These are phyloP conservation scores for Arachis hypogaea DNA, from an alignment of 306 rosid species.

Conservation along the genomic window DNA sequence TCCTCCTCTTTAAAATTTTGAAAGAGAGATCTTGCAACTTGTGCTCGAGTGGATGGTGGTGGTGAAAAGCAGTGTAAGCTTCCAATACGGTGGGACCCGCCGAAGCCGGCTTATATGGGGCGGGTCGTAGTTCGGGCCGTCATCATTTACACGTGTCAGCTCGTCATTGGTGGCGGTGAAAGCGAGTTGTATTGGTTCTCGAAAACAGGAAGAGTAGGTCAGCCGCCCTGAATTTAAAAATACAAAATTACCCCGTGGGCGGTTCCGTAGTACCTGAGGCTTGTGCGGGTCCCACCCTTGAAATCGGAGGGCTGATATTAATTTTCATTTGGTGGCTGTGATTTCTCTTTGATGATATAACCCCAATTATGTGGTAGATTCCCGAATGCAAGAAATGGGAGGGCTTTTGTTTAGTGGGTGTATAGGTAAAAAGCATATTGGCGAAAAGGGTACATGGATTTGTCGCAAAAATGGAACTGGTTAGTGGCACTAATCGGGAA, in stretches of 20 bases:
- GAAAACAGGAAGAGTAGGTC: constrained; percentile 58
- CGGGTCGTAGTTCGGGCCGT: constrained; percentile 30
- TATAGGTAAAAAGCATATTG: constrained; percentile 5
- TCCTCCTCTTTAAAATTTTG: neutral
- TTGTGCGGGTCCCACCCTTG: neutral
- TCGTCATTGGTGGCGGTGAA: constrained; percentile 4
- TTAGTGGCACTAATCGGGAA: constrained; percentile 32
- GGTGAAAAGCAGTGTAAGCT: constrained; percentile 3
- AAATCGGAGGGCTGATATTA: neutral
- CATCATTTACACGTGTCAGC: constrained; percentile 41
- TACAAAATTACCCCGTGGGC: constrained; percentile 24
- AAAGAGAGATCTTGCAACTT: constrained; percentile 4
- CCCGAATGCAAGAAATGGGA: neutral
- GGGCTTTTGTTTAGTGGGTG: constrained; percentile 19
- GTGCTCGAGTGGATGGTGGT: constrained; percentile 17
- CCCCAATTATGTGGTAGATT: constrained; percentile 25
- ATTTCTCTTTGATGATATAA: neutral
- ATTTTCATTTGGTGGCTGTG: constrained; percentile 6
- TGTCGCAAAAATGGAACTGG: constrained; percentile 20
- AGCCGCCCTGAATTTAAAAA: constrained; percentile 70
- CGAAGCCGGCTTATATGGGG: constrained; percentile 48
- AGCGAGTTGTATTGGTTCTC: constrained; percentile 52
- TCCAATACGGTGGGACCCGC: constrained; percentile 42
- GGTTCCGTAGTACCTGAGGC: constrained; percentile 47
- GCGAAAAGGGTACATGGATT: constrained; percentile 9